Conservation (phyloP, 106 monocot genomes). For the Agapanthus africanus region DNA sequence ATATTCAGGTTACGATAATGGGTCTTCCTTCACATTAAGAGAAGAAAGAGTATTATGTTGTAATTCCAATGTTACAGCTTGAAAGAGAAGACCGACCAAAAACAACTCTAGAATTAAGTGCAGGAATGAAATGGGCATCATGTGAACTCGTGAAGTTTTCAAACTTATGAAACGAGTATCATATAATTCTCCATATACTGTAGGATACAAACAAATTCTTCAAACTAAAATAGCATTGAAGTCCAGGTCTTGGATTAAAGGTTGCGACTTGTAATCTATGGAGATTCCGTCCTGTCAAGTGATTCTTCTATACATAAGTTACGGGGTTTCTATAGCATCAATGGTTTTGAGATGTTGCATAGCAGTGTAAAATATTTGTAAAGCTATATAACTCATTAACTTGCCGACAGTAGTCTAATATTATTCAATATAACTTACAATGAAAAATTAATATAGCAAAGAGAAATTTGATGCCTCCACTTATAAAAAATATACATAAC, state of each 20-base stretch:
- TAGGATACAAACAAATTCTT: background rate
- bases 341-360: background rate
- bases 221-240: background rate
- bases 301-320: background rate
- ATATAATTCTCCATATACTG: background rate
- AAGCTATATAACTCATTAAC: background rate
- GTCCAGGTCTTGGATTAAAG: background rate
- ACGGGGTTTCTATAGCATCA: too few relatives aligned
- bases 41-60: too few relatives aligned
- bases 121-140: background rate
- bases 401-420: background rate
- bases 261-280: background rate
- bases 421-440: background rate
- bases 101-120: background rate
- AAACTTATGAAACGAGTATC: background rate
- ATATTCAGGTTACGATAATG: too few relatives aligned
- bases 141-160: background rate
- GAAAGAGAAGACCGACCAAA: background rate
- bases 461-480: background rate
- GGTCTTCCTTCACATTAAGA: background rate
- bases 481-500: background rate
- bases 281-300: background rate
- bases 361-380: background rate
- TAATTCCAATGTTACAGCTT: background rate
- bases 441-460: background rate